phyloP scores from a whole-genome alignment of 148 eudicot species.

The Cornus florida region DNA sequence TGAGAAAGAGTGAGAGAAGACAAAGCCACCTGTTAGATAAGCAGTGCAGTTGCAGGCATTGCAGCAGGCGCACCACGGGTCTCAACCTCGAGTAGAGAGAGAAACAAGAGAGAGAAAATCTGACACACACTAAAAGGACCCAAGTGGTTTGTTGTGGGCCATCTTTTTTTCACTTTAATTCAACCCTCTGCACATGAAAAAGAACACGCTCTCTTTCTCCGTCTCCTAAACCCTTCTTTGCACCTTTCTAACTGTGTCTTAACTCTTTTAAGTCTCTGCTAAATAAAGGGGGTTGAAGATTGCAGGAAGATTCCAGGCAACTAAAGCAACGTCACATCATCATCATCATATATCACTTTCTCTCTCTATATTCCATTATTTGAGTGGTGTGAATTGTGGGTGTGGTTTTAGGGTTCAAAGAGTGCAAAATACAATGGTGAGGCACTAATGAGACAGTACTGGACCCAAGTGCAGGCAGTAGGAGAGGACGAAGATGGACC shows the following conservation, averaged over 20 bases:
- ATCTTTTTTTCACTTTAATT: conserved; percentile 23
- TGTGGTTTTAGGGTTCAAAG: not conserved
- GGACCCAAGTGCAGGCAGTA: conserved; percentile 62
- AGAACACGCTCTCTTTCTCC: too few species aligned
- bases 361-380: too few species aligned
- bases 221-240: not conserved
- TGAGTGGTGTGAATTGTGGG: too few species aligned
- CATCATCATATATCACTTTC: conserved; percentile 3
- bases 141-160: conserved; percentile 18
- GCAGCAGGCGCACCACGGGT: not conserved
- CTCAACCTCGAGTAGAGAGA: conserved; percentile 4
- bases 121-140: conserved; percentile 18
- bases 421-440: conserved; percentile 1
- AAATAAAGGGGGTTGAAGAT: conserved; percentile 8
- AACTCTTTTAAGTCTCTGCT: too few species aligned
- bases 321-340: not conserved
- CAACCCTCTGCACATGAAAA: conserved; percentile 8
- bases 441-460: conserved; percentile 30
- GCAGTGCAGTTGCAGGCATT: conserved; percentile 23
- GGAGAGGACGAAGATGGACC: conserved; percentile 53
- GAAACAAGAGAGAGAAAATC: conserved; percentile 11
- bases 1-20: too few species aligned
- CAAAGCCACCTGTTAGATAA: conserved; percentile 3
- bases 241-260: conserved; percentile 3
- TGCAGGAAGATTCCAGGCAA: conserved; percentile 13